A percentile compares a stretch with the other conserved stretches of the same genome.
These are phyloP conservation scores for Urtica urens DNA, from an alignment of 306 rosid species.

Conservation along the genomic window DNA sequence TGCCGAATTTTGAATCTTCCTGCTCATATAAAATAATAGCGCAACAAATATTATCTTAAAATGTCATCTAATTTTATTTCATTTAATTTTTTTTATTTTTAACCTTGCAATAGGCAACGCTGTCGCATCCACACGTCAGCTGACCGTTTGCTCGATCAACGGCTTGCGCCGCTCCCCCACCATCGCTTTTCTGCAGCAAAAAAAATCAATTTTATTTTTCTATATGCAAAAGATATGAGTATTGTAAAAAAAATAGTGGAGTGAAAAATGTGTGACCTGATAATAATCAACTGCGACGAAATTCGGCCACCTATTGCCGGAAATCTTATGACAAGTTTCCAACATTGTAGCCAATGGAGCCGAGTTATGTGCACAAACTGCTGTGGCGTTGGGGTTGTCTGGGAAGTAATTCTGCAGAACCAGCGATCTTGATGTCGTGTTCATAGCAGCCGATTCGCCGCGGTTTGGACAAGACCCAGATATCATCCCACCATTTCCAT, in stretches of 20 bases:
- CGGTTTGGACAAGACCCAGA: conserved; percentile 63
- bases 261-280: conserved; percentile 29
- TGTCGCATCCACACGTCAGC: conserved; percentile 83
- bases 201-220: not conserved
- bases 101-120: conserved; percentile 93
- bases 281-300: conserved; percentile 91
- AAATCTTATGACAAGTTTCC: conserved; percentile 54
- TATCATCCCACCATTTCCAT: conserved; percentile 73
- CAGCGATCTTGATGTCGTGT: conserved; percentile 45
- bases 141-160: conserved; percentile 88
- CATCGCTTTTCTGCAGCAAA: conserved; percentile 68
- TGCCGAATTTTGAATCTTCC: conserved; percentile 53
- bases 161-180: conserved; percentile 91
- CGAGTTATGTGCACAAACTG: conserved; percentile 61
- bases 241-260: not conserved
- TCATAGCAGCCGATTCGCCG: conserved; percentile 56
- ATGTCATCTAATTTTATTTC: not conserved
- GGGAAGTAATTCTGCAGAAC: conserved; percentile 61
- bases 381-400: conserved; percentile 43
- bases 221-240: not conserved
- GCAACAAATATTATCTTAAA: not conserved
- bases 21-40: conserved; percentile 17
- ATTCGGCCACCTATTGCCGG: conserved; percentile 79
- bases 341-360: conserved; percentile 42
- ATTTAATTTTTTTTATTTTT: not conserved